These are phyloP conservation scores for Botryotinia narcissicola DNA, from an alignment of 2,329 filamentous ascomycete species.

Conservation along the genomic window DNA sequence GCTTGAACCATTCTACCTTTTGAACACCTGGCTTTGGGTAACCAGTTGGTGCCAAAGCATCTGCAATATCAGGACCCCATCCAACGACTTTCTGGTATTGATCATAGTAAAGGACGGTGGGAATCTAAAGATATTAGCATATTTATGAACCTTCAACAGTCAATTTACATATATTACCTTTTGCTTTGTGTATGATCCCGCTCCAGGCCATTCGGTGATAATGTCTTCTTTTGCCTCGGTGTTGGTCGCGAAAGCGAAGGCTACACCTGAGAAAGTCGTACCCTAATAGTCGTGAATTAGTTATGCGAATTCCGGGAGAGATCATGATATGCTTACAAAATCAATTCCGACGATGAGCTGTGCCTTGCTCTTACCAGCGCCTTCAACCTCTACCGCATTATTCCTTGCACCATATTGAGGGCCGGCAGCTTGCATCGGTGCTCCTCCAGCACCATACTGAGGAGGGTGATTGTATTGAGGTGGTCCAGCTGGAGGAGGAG, in stretches of 20 bases:
- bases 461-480: slow-evolving; percentile 38
- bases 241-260: slow-evolving; percentile 90
- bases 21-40: slow-evolving; percentile 98
- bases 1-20: slow-evolving; percentile 99
- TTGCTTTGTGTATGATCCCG: slow-evolving; percentile 96
- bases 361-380: slow-evolving; percentile 84
- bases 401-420: slow-evolving; percentile 39
- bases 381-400: slow-evolving; percentile 73
- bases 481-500: slow-evolving; percentile 35
- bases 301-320: slow-evolving; percentile 16
- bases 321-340: slow-evolving; percentile 65
- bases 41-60: slow-evolving; percentile 91
- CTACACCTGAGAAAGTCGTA: slow-evolving; percentile 96
- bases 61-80: slow-evolving; percentile 97
- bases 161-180: slow-evolving; percentile 60
- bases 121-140: slow-evolving; percentile 62
- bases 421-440: slow-evolving; percentile 29
- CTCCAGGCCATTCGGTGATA: slow-evolving; percentile 98
- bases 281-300: slow-evolving; percentile 54
- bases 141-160: background rate
- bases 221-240: slow-evolving; percentile 98
- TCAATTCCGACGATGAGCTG: slow-evolving; percentile 99
- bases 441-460: slow-evolving; percentile 34
- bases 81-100: slow-evolving; percentile 99
- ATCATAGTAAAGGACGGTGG: slow-evolving; percentile 98